These are phyloP conservation scores for Aspergillus fijiensis DNA, from an alignment of 2,329 filamentous ascomycete species.

Conservation along the genomic window DNA sequence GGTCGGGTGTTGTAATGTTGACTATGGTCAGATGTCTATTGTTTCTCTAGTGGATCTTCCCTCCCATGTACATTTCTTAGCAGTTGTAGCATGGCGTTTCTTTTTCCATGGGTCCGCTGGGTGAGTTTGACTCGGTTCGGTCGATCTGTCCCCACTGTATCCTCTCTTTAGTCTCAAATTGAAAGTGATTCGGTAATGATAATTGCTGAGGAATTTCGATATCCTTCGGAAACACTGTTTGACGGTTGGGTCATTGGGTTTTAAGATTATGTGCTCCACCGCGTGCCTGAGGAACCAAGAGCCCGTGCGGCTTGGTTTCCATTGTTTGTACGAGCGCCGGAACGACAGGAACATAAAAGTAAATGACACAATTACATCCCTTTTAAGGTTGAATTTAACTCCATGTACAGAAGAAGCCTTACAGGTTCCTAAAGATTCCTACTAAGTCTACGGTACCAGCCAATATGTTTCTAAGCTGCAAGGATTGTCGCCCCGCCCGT, in stretches of 20 bases:
- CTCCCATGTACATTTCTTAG: not conserved
- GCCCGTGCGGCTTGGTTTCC: not conserved
- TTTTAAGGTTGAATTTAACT: not conserved
- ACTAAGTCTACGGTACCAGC: not conserved
- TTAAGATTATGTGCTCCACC: not conserved
- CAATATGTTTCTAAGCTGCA: constrained; percentile 2
- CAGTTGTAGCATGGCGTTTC: not conserved
- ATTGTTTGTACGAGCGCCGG: not conserved
- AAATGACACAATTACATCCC: not conserved
- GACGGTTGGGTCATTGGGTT: not conserved
- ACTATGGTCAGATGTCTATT: not conserved
- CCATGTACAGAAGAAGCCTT: no score
- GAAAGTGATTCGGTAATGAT: not conserved
- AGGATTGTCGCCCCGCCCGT: constrained; percentile 10
- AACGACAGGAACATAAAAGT: not conserved
- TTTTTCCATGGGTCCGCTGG: not conserved
- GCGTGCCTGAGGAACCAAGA: not conserved
- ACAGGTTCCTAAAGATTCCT: no score
- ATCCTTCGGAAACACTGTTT: not conserved
- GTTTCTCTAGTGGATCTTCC: not conserved
- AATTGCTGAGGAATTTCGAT: not conserved
- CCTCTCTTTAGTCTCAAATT: not conserved
- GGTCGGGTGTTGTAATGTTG: not conserved
- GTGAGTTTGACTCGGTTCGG: not conserved
- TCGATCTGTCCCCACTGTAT: not conserved